Conservation (phyloP, 2,329 filamentous ascomycete genomes). For the Alternaria sp. region DNA sequence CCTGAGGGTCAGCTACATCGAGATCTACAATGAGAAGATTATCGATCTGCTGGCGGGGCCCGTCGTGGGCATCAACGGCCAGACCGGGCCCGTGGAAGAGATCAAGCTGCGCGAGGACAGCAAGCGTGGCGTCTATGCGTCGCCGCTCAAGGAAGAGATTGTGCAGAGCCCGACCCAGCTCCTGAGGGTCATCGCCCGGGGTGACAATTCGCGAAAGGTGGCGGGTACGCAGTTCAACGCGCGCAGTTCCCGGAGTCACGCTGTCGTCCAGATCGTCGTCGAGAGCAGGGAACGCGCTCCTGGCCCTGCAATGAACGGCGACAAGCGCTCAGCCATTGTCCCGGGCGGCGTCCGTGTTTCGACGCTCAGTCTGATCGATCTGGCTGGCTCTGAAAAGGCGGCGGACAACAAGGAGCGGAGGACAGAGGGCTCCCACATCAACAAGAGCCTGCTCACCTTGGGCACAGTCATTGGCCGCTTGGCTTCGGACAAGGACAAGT, state of each 20-base stretch:
- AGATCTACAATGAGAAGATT: slow-evolving; percentile 99
- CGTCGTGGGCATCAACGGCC: slow-evolving; percentile 59
- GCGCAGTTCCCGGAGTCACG: slow-evolving; percentile 95
- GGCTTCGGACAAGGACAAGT: slow-evolving; percentile 86
- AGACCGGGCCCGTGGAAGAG: slow-evolving; percentile 72
- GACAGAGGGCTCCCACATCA: slow-evolving; percentile 96
- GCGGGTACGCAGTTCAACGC: slow-evolving; percentile 97
- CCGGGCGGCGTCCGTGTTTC: slow-evolving; percentile 95
- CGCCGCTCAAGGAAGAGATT: slow-evolving; percentile 95
- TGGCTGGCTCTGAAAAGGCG: slow-evolving; percentile 94
- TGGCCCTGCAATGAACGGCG: slow-evolving; percentile 51
- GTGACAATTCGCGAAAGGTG: slow-evolving; percentile 87
- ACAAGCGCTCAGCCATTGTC: slow-evolving; percentile 48
- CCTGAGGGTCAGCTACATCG: slow-evolving; percentile 93
- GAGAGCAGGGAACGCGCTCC: slow-evolving; percentile 89
- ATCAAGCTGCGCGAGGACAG: slow-evolving; percentile 97
- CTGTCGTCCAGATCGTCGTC: slow-evolving; percentile 97
- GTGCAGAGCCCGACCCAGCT: slow-evolving; percentile 97
- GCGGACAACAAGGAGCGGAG: slow-evolving; percentile 93
- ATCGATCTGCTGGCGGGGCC: slow-evolving; percentile 88
- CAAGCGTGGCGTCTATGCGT: slow-evolving; percentile 95
- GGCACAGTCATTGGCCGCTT: slow-evolving; percentile 93
- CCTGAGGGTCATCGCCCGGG: slow-evolving; percentile 89
- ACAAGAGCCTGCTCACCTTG: slow-evolving; percentile 93
- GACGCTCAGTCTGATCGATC: slow-evolving; percentile 91